A percentile compares a stretch with the other conserved stretches of the same genome.
Evolutionary conservation across 441 rosid species (phyloP).

Genomic region (Populus hybrid): DNA sequence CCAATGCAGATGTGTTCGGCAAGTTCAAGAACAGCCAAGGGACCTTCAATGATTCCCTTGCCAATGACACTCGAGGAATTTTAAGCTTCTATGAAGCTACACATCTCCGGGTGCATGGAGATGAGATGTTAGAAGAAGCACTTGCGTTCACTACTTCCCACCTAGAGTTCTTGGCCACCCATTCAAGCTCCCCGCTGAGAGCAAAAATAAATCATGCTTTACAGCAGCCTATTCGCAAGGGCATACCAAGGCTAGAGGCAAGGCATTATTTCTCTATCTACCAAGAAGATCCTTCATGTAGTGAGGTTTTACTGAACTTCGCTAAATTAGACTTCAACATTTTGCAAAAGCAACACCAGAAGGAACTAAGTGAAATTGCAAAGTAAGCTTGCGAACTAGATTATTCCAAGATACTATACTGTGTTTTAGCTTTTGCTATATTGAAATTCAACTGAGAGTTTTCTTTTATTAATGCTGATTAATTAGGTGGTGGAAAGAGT

Average conservation of each 20-base stretch:
- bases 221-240: conserved; percentile 19
- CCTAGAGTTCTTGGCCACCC: conserved; percentile 9
- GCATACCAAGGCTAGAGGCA: conserved; percentile 27
- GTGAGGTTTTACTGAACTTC: conserved; percentile 17
- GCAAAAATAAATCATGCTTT: conserved; percentile 24
- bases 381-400: conserved; percentile 9
- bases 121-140: conserved; percentile 30
- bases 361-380: conserved; percentile 23
- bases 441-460: too few relatives aligned
- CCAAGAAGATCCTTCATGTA: conserved; percentile 9
- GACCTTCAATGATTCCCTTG: conserved; percentile 17
- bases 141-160: conserved; percentile 20
- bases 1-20: conserved; percentile 18
- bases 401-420: too few relatives aligned
- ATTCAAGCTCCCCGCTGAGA: neutral
- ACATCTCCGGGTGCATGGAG: conserved; percentile 28
- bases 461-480: too few relatives aligned
- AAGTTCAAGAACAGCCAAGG: conserved; percentile 28
- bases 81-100: conserved; percentile 38
- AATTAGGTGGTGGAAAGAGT: conserved; percentile 29
- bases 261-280: conserved; percentile 20
- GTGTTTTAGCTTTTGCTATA: too few relatives aligned
- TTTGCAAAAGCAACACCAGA: conserved; percentile 20
- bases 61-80: conserved; percentile 19
- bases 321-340: conserved; percentile 32